Evolutionary conservation across 2,329 filamentous ascomycete genomes (phyloP), one percentile per base, ranked within the genome.

Genomic region (Zymoseptoria ardabiliae): DNA sequence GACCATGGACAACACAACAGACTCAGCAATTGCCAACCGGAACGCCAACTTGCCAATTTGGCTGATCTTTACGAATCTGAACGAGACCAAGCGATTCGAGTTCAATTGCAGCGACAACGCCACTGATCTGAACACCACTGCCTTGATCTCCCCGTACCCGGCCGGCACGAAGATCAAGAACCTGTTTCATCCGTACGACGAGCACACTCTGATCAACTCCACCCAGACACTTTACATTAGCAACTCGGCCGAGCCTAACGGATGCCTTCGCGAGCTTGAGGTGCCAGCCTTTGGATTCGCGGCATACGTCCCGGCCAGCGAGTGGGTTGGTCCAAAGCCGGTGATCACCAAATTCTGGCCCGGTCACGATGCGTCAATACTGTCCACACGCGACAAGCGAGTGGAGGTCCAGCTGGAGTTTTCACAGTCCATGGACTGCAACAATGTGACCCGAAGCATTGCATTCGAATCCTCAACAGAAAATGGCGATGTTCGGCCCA

Each of bases 401-500:
- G 63, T 85, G 9, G 66, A 76, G 3, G 73, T 86, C 48, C 75
- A 79, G 53, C 57, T 87, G 2, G 77, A 81, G 50, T 87, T 85
- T 68, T 85, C 82, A 0, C 74, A 75, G 1, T 73, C 79, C 49
- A 86, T 87, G 84, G 75, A 83, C 62, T 87, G 84, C 69, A 73
- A 79, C 17, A 73, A 72, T 0, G 73, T 86, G 8, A 79, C 76
- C 0, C 69, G 76, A 3, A 75, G 76, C 7, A 77, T 87, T 20
- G 72, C 72, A 0, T 71, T 85, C 57, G 73, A 74, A 22, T 85
- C 84, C 2, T 79, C 74, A 2, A 83, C 81, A 0, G 75, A 79
- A 20, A 71, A 71, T 54, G 77, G 76, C 7, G 35, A 45, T 45
- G 71, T 72, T 13, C 67, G 63, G 1, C 76, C 81, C 3, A 73